Percentiles rank a stretch among this genome's conserved stretches.
These are phyloP conservation scores for Gaeumannomyces tritici DNA, from an alignment of 2,329 filamentous ascomycete species.

Conservation along the genomic window DNA sequence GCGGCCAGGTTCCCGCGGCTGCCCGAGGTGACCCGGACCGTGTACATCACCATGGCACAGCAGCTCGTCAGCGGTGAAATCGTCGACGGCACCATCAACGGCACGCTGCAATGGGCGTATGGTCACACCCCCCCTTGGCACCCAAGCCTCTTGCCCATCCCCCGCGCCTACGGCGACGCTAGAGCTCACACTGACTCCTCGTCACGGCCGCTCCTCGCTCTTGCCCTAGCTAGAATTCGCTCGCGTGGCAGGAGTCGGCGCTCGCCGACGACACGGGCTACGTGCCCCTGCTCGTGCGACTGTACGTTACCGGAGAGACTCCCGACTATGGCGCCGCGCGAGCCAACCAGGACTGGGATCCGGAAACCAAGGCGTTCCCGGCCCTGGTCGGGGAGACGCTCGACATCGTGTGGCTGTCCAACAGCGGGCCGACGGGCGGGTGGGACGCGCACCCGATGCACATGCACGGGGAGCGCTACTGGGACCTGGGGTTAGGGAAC, in stretches of 20 bases:
- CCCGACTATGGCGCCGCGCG: slow-evolving; percentile 38
- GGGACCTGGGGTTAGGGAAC: slow-evolving; percentile 41
- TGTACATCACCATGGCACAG: slow-evolving; percentile 32
- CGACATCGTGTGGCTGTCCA: slow-evolving; percentile 41
- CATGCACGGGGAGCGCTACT: slow-evolving; percentile 43
- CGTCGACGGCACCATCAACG: slow-evolving; percentile 11
- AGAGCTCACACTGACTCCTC: not conserved
- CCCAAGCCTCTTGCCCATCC: not conserved
- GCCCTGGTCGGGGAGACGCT: slow-evolving; percentile 46
- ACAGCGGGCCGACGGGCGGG: slow-evolving; percentile 19
- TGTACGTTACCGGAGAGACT: slow-evolving; percentile 38
- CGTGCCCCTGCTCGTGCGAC: slow-evolving; percentile 39
- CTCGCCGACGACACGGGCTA: not conserved
- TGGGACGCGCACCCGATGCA: slow-evolving; percentile 39
- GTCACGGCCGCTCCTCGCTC: not conserved
- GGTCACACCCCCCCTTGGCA: not conserved
- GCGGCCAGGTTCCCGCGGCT: not conserved
- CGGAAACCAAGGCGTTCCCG: slow-evolving; percentile 36
- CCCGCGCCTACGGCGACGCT: not conserved
- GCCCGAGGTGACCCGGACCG: slow-evolving; percentile 36
- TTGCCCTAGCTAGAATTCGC: not conserved
- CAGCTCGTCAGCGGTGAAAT: slow-evolving; percentile 22
- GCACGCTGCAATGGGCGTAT: not conserved
- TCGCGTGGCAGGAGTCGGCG: not conserved
- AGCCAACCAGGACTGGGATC: slow-evolving; percentile 43